Evolutionary conservation across 169 alveolate genomes (phyloP).

Genomic region (Sarcocystis neurona): DNA sequence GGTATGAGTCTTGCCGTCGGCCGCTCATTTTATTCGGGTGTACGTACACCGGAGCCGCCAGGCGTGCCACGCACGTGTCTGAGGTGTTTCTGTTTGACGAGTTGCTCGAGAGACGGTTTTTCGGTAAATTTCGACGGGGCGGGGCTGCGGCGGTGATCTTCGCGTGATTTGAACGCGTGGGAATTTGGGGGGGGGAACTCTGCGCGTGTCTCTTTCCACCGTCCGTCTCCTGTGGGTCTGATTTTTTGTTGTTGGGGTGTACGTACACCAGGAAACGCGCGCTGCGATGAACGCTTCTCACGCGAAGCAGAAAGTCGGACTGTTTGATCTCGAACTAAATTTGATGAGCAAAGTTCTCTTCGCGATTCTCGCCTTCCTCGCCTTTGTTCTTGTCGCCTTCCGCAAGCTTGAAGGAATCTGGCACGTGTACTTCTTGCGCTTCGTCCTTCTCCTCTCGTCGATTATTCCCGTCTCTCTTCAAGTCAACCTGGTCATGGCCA

Average conservation of each 20-base stretch:
- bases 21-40: too few relatives aligned
- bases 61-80: too few relatives aligned
- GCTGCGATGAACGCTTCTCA: conserved; percentile 80
- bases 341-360: conserved; percentile 85
- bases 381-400: conserved; percentile 52
- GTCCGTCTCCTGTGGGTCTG: too few relatives aligned
- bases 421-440: conserved; percentile 71
- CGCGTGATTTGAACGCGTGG: too few relatives aligned
- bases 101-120: too few relatives aligned
- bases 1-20: too few relatives aligned
- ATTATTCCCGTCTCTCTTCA: conserved; percentile 97
- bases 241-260: background rate
- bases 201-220: too few relatives aligned
- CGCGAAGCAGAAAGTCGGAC: conserved; percentile 89
- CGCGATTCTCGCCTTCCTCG: conserved; percentile 77
- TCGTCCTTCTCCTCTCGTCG: conserved; percentile 91
- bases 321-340: conserved; percentile 89
- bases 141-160: too few relatives aligned
- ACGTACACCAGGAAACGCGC: conserved; percentile 65
- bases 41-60: too few relatives aligned
- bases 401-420: conserved; percentile 14
- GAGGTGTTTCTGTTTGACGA: too few relatives aligned
- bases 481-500: conserved; percentile 96
- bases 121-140: too few relatives aligned
- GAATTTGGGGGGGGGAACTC: too few relatives aligned